Conservation (phyloP, 140 eudicot species). For the Ambrosia hybrid region DNA sequence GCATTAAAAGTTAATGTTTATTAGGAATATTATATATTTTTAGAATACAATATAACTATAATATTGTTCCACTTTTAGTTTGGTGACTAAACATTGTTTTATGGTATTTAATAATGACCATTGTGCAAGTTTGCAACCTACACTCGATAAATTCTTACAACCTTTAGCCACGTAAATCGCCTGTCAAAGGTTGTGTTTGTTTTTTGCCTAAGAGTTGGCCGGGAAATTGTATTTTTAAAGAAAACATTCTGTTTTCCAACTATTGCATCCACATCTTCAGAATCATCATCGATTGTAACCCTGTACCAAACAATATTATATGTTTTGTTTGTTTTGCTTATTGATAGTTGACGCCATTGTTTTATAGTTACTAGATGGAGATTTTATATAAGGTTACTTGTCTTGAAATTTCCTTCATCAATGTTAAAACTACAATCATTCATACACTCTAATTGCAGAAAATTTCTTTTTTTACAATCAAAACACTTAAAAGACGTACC, state of each 20-base stretch:
- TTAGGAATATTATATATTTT: neutral
- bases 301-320: neutral
- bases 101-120: neutral
- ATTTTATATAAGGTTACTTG: no score
- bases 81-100: neutral
- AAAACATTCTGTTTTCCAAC: neutral
- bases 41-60: neutral
- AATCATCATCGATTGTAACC: neutral
- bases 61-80: conserved; percentile 1
- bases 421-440: no score
- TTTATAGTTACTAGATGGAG: no score
- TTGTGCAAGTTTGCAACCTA: conserved; percentile 4
- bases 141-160: neutral
- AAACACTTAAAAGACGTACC: neutral
- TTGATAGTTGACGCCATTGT: neutral
- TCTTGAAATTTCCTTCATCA: no score
- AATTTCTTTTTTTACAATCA: neutral
- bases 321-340: neutral
- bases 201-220: neutral
- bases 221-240: neutral
- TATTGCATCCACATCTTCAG: neutral
- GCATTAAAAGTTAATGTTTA: neutral
- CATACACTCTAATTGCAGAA: no score
- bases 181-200: conserved; percentile 3
- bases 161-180: conserved; percentile 6